Evolutionary conservation across 2,329 filamentous ascomycete species (phyloP), one percentile per base, ranked within the genome.

Genomic region (Curvularia lunata): DNA sequence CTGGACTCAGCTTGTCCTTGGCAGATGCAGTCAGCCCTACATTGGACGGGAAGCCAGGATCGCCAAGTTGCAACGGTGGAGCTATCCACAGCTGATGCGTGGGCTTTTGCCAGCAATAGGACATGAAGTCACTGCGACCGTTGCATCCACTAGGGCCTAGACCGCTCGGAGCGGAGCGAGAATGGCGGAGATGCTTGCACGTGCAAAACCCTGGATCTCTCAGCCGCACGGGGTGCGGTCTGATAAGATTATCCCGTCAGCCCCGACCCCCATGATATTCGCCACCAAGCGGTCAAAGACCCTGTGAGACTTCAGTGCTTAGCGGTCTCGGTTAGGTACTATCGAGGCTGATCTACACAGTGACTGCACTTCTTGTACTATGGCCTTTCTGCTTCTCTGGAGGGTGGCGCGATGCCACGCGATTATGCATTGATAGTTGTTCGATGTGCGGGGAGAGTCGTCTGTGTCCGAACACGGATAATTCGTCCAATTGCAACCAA

Each of bases 21-120:
- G 43, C 43, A 12, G 28, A 32, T 32, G 43, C 28, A 32, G 43
- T 47, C 27, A 47, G 43, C 43, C 43, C 43, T 47, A 32, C n/a
- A 47, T 16, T 47, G 19, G 5, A 47, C 43, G 25, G 18, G 12
- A 30, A 32, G 18, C 28, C 6, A 19, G 28, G 10, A 42, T 19
- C 18, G 28, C 43, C 43, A n/a, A 47, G 5, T 10, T 19, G n/a
- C 43, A 47, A 12, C 27, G 19, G 28, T 47, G 43, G 43, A 47
- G 43, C 27, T 3, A 47, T 18, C 12, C 30, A 47, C 28, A 13
- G 43, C 27, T 28, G 18, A 21, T 32, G 43, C 16, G 19, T 19
- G 27, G 10, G 12, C 25, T 46, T 10, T 21, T 47, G 43, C 43
- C 27, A 47, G 18, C 18, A 47, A 34, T 47, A 18, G 12, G 28